Base-by-base conservation (phyloP, 1,284 basidiomycete species). In the Trichosporon asahii region DNA sequence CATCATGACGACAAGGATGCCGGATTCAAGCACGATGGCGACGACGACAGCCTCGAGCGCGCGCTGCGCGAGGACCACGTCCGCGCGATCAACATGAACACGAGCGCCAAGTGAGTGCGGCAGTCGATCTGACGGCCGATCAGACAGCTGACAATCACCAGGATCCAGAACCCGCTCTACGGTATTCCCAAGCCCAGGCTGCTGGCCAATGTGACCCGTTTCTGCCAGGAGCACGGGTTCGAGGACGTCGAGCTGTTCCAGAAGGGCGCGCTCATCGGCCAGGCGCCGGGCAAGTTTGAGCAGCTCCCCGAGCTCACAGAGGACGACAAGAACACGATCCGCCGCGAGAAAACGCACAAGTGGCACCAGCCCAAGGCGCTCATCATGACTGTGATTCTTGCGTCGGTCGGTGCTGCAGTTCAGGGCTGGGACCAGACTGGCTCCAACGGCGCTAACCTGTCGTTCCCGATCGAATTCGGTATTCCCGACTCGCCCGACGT, bases 181-280 rank as follows among this genome's bases (percentile, higher is more conserved):
- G 76, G 76, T 31, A 61, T 78, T 18, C 68, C 72, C 15, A 74
- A 75, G 67, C 66, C 69, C 1, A 64, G 88, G 74, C 85, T 91
- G 57, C 84, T 88, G 77, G 76, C 82, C 6, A 86, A 89, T 70
- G 89, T 87, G 18, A 86, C 87, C 68, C 75, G 78, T 3, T 91
- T 90, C 77, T 88, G 88, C 15, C 80, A 84, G 65, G 79, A 85
- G 60, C 84, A 89, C 29, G 77, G 73, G 15, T 78, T 78, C 44
- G 70, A 71, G 18, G 74, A 77, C 44, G 46, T 53, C 21, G 76
- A 86, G 2, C 81, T 86, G 40, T 85, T 90, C 73, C 80, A 84
- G 75, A 89, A 89, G 78, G 90, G 88, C 23, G 90, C 89, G 0
- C 83, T 90, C 44, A 80, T 90, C 63, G 90, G 89, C 0, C 88